Evolutionary conservation across 805 yeast species (phyloP).

Genomic region (Lipomyces orientalis): DNA sequence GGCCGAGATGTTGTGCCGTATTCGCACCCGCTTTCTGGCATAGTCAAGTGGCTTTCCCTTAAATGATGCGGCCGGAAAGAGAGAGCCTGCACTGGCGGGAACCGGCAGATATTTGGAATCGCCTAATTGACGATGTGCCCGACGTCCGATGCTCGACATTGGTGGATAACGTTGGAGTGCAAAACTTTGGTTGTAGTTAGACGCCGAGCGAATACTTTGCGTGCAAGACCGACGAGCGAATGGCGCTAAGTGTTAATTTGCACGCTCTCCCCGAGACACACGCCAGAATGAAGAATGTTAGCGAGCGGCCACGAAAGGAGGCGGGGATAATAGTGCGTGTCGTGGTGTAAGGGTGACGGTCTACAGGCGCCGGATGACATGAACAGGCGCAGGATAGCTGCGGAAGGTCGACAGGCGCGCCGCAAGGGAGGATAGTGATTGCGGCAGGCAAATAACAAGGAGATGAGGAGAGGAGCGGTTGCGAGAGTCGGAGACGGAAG

Average conservation of each 20-base stretch:
- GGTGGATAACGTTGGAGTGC: not conserved
- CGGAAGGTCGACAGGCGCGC: not conserved
- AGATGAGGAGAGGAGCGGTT: not conserved
- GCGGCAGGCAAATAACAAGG: not conserved
- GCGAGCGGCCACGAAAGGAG: not conserved
- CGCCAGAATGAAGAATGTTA: not conserved
- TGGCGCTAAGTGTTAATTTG: not conserved
- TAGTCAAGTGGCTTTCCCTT: slow-evolving; percentile 10
- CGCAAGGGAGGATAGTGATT: not conserved
- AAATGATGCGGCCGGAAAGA: not conserved
- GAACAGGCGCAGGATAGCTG: not conserved
- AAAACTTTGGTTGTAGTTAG: not conserved
- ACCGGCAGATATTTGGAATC: not conserved
- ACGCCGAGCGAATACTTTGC: not conserved
- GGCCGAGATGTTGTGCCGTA: slow-evolving; percentile 25
- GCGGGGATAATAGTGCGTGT: not conserved
- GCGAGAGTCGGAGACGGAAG: not conserved
- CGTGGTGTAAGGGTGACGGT: not conserved
- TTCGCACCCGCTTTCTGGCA: slow-evolving; percentile 33
- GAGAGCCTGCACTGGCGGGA: not conserved
- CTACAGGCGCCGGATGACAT: not conserved
- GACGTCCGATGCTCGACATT: not conserved
- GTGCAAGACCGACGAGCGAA: not conserved
- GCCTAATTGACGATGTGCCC: not conserved
- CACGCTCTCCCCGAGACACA: not conserved